These are phyloP conservation scores for Senecio squalidus DNA, from an alignment of 140 eudicot genomes.

Conservation along the genomic window DNA sequence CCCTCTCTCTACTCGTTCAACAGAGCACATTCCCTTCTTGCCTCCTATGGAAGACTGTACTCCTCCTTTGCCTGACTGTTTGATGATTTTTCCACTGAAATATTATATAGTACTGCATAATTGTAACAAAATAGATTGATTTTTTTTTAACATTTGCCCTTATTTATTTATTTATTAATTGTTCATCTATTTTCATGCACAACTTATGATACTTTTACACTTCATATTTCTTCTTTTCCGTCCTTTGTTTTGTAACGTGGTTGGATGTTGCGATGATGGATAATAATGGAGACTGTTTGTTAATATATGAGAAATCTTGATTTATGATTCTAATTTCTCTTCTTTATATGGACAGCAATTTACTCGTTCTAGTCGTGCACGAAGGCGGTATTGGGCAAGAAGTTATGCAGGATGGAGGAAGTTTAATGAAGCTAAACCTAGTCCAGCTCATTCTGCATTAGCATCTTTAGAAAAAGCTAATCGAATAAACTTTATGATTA, in stretches of 20 bases:
- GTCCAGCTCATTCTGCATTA: slow-evolving; percentile 76
- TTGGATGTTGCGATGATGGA: neutral
- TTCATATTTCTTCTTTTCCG: neutral
- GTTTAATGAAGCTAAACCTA: slow-evolving; percentile 69
- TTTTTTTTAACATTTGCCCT: no score
- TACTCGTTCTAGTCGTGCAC: slow-evolving; percentile 66
- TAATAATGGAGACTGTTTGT: neutral
- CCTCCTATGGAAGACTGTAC: no score
- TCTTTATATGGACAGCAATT: slow-evolving; percentile 51
- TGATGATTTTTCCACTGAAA: no score
- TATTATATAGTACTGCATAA: no score
- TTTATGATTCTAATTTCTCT: slow-evolving; percentile 1
- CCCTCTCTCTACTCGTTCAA: no score
- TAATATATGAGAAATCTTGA: neutral
- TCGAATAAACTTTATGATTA: slow-evolving; percentile 66
- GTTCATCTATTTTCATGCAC: neutral
- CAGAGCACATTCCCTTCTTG: no score
- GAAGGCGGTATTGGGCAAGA: slow-evolving; percentile 95
- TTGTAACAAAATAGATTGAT: no score
- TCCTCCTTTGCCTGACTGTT: no score
- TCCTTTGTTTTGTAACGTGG: neutral
- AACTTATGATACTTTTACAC: neutral
- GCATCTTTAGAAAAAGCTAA: slow-evolving; percentile 74
- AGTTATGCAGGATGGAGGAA: slow-evolving; percentile 96
- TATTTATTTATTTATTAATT: neutral